Evolutionary conservation across 352 stramenopile genomes (phyloP).

Genomic region (Pythium chondricola): DNA sequence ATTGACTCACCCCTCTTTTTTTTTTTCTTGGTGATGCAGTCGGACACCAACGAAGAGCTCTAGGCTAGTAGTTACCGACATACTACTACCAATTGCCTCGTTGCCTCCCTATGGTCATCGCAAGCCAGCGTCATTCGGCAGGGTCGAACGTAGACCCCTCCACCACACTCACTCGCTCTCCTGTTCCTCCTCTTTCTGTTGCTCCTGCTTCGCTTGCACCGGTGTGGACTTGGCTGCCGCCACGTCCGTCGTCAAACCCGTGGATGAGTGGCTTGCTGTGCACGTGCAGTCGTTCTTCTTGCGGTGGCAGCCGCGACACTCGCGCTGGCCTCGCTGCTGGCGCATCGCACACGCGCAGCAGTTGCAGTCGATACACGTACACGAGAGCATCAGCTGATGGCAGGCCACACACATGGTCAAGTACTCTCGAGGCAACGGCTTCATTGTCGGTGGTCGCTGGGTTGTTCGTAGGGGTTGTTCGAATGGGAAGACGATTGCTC

Average conservation of each 20-base stretch:
- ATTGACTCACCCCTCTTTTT: no score
- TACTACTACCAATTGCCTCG: no score
- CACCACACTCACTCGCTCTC: no score
- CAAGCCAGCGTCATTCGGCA: background rate
- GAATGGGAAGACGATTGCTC: no score
- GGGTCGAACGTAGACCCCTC: no score
- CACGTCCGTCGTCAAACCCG: background rate
- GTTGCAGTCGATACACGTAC: slow-evolving; percentile 27
- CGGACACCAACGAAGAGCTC: slow-evolving; percentile 3
- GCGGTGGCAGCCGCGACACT: background rate
- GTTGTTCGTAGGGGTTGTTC: no score
- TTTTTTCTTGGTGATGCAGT: background rate
- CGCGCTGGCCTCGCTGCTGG: slow-evolving; percentile 6
- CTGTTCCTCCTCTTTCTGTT: no score
- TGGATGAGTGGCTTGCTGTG: background rate
- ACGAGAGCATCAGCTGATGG: slow-evolving; percentile 13
- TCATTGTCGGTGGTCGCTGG: no score
- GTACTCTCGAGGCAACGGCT: no score
- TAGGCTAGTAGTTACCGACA: no score
- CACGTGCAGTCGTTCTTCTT: slow-evolving; percentile 1
- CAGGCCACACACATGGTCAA: slow-evolving; percentile 10
- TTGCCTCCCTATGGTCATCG: no score
- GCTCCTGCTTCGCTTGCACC: background rate
- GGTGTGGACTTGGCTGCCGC: background rate
- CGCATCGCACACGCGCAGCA: slow-evolving; percentile 19